Evolutionary conservation across 139 green algal species (phyloP).

Genomic region (Yamagishiella unicocca): DNA sequence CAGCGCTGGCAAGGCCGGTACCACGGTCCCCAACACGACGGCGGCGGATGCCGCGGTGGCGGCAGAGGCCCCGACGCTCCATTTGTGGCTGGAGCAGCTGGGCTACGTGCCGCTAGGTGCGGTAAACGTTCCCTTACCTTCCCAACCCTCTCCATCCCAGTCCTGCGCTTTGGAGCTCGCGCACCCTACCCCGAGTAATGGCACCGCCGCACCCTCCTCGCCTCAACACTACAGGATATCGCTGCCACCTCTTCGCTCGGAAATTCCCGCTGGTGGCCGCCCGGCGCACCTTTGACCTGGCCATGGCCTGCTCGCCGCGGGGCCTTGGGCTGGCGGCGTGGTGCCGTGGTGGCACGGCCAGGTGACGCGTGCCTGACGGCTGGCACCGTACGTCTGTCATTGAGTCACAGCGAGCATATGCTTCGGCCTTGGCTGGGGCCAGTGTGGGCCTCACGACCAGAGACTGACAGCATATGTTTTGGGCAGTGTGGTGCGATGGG

Average conservation of each 20-base stretch:
- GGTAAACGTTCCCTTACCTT: background rate
- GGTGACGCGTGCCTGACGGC: no score
- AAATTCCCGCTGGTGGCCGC: conserved; percentile 13
- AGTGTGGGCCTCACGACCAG: no score
- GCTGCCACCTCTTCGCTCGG: conserved; percentile 38
- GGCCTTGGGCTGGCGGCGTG: conserved; percentile 31
- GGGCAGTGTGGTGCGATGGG: no score
- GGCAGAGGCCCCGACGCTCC: background rate
- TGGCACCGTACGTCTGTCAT: no score
- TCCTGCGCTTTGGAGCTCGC: background rate
- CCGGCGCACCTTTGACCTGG: background rate
- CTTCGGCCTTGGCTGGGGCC: no score
- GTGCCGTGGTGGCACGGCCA: background rate
- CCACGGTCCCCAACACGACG: background rate
- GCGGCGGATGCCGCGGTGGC: background rate
- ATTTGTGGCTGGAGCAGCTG: conserved; percentile 12
- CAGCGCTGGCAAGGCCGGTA: background rate
- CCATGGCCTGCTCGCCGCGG: background rate
- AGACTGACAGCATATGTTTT: no score
- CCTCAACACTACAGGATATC: background rate
- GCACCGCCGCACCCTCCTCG: background rate
- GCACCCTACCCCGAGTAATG: background rate
- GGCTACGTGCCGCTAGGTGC: conserved; percentile 28
- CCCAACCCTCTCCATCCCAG: background rate
- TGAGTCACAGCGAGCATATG: no score